Percentiles rank a stretch among this genome's conserved stretches.
phyloP scores from a whole-genome alignment of 2,329 filamentous ascomycete genomes.

The Fusarium sororula region DNA sequence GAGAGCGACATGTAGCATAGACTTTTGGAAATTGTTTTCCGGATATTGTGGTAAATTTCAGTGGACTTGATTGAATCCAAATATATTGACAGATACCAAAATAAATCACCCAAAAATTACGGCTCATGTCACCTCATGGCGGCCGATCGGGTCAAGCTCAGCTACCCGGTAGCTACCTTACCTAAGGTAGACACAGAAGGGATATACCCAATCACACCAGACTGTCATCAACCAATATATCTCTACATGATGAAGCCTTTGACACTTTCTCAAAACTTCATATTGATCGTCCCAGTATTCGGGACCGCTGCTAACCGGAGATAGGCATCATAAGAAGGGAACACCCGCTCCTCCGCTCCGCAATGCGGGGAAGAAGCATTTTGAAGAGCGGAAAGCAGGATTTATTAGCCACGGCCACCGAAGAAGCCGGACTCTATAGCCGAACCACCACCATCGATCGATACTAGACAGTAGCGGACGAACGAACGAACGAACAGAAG shows the following conservation, averaged over 20 bases:
- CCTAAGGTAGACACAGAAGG: neutral
- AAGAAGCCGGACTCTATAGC: conserved; percentile 10
- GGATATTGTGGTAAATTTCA: neutral
- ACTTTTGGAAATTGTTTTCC: neutral
- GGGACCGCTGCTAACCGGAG: conserved; percentile 12
- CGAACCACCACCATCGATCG: conserved; percentile 1
- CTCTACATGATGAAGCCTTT: neutral
- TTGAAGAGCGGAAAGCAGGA: conserved; percentile 3
- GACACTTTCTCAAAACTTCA: neutral
- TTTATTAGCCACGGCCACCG: neutral
- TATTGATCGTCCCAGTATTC: neutral
- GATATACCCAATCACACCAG: neutral
- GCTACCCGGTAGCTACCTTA: neutral
- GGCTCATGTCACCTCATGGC: neutral
- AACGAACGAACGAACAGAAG: neutral
- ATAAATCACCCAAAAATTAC: neutral
- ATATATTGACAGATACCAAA: conserved; percentile 1
- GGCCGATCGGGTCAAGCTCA: neutral
- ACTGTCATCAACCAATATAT: neutral
- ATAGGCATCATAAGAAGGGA: conserved; percentile 13
- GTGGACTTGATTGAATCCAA: neutral
- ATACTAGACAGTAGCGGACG: no score
- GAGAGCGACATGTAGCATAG: neutral
- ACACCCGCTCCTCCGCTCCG: conserved; percentile 29
- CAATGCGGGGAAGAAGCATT: conserved; percentile 25